Evolutionary conservation across 768 basidiomycete genomes (phyloP).

Genomic region (Trametes meyenii): DNA sequence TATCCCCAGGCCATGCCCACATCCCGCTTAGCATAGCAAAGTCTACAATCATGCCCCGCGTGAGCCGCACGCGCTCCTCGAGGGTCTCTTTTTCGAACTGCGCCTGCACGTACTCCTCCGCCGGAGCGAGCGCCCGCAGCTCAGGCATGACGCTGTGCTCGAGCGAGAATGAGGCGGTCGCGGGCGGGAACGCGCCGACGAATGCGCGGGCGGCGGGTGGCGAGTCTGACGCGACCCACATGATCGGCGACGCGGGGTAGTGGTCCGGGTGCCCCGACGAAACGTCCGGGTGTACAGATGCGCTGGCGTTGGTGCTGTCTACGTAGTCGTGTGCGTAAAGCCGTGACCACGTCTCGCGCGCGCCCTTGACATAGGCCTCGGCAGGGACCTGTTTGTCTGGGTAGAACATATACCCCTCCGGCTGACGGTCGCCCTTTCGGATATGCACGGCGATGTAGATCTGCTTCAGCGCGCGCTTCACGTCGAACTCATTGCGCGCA

Average conservation of each 20-base stretch:
- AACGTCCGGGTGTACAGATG: not conserved
- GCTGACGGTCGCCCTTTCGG: conserved; percentile 59
- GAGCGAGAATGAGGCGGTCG: conserved; percentile 49
- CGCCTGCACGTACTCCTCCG: conserved; percentile 55
- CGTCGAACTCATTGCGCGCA: not conserved
- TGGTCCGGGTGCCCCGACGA: conserved; percentile 22
- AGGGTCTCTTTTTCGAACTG: conserved; percentile 47
- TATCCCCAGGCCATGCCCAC: conserved; percentile 52
- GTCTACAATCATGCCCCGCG: conserved; percentile 68
- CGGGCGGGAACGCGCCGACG: conserved; percentile 38
- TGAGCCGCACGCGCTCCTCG: conserved; percentile 49
- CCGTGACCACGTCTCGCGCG: conserved; percentile 44
- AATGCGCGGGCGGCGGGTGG: conserved; percentile 48
- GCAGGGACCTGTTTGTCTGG: conserved; percentile 45
- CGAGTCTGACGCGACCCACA: conserved; percentile 68
- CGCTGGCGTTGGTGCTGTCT: conserved; percentile 18
- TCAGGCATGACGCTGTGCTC: conserved; percentile 43
- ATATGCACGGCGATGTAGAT: conserved; percentile 63
- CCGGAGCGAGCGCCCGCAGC: conserved; percentile 52
- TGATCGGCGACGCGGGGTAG: conserved; percentile 37
- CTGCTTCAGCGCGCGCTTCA: not conserved
- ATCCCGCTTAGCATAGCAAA: conserved; percentile 66
- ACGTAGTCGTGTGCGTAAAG: conserved; percentile 29
- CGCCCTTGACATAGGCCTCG: conserved; percentile 49
- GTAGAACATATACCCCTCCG: conserved; percentile 15